Conservation (phyloP, 441 rosid species). For the Pelargonium cotyledonis region DNA sequence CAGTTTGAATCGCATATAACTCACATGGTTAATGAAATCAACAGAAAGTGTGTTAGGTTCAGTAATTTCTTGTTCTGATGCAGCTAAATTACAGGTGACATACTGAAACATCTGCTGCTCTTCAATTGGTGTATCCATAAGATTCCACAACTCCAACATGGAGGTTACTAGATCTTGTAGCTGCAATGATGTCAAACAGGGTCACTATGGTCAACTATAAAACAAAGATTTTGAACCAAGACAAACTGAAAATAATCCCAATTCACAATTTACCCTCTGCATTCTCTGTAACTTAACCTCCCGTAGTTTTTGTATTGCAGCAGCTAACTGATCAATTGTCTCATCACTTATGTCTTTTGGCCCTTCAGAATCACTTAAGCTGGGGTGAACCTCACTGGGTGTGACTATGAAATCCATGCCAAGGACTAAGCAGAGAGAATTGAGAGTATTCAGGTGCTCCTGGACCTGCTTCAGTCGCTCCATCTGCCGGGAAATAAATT, state of each 20-base stretch:
- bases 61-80: slow-evolving; percentile 86
- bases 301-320: slow-evolving; percentile 48
- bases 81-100: slow-evolving; percentile 88
- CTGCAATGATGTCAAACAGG: slow-evolving; percentile 29
- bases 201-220: slow-evolving; percentile 5
- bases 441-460: slow-evolving; percentile 47
- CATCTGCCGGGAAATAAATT: slow-evolving; percentile 36
- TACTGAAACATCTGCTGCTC: slow-evolving; percentile 86
- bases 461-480: slow-evolving; percentile 69
- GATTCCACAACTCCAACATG: slow-evolving; percentile 88
- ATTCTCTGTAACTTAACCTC: slow-evolving; percentile 86
- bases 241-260: background rate
- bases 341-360: slow-evolving; percentile 54
- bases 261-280: slow-evolving; percentile 52
- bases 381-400: slow-evolving; percentile 50
- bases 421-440: slow-evolving; percentile 66
- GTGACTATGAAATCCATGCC: slow-evolving; percentile 65
- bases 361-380: slow-evolving; percentile 48
- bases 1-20: slow-evolving; percentile 23
- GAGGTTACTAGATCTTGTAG: slow-evolving; percentile 93
- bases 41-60: slow-evolving; percentile 74
- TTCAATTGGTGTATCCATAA: slow-evolving; percentile 95
- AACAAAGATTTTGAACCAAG: slow-evolving; percentile 12
- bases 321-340: slow-evolving; percentile 49
- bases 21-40: slow-evolving; percentile 70